A percentile compares a stretch with the other conserved stretches of the same genome.
phyloP scores from a whole-genome alignment of 2,329 filamentous ascomycete species.

The Thielaviopsis ethacetica region DNA sequence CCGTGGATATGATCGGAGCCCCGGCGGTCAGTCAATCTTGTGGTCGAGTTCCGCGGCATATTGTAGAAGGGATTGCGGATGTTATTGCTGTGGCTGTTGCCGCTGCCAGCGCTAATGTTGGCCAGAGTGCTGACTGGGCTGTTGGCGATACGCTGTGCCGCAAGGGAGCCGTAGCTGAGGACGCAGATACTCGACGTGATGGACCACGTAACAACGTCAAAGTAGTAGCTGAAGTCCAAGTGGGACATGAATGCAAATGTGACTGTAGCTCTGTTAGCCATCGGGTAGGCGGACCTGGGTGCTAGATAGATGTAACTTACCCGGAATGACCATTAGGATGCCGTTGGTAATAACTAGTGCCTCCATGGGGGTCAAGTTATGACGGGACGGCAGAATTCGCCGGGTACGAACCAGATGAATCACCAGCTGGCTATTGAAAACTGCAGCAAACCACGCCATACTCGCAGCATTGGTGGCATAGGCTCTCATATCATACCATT shows the following conservation, averaged over 20 bases:
- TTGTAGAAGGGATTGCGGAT: background rate
- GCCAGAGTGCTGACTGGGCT: background rate
- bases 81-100: background rate
- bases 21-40: background rate
- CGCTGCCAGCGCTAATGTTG: background rate
- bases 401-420: constrained; percentile 31
- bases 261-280: constrained; percentile 20
- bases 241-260: constrained; percentile 34
- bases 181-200: constrained; percentile 33
- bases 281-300: background rate
- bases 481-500: constrained; percentile 24
- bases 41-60: background rate
- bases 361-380: constrained; percentile 33
- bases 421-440: constrained; percentile 37
- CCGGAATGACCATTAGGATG: constrained; percentile 38
- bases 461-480: constrained; percentile 23
- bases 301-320: constrained; percentile 20
- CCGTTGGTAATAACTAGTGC: constrained; percentile 39
- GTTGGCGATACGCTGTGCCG: constrained; percentile 25
- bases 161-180: constrained; percentile 34
- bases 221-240: constrained; percentile 21
- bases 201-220: constrained; percentile 34
- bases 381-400: constrained; percentile 27
- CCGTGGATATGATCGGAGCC: background rate
- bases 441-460: constrained; percentile 36